A percentile compares a stretch with the other conserved stretches of the same genome.
phyloP scores from a whole-genome alignment of 1,284 basidiomycete genomes.

The Gomphus bonarii region DNA sequence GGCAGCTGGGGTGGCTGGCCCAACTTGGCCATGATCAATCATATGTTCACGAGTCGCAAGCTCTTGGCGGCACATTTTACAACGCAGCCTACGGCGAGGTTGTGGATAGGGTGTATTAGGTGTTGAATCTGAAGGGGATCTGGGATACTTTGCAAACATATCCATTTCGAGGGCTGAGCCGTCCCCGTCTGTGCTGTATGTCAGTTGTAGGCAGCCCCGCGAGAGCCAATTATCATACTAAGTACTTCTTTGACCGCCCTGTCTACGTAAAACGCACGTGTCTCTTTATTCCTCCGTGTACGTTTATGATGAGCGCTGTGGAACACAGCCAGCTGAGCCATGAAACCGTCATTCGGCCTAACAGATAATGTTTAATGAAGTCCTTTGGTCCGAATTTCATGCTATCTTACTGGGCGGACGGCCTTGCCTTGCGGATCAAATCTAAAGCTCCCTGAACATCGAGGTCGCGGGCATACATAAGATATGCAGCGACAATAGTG shows the following conservation, averaged over 20 bases:
- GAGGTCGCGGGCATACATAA: constrained; percentile 68
- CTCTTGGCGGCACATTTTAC: constrained; percentile 88
- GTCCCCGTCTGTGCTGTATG: constrained; percentile 48
- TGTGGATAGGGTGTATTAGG: constrained; percentile 47
- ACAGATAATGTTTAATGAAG: not conserved
- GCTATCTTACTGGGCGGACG: constrained; percentile 55
- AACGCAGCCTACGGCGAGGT: constrained; percentile 59
- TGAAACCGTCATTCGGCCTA: constrained; percentile 75
- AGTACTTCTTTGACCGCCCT: constrained; percentile 63
- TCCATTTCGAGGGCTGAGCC: constrained; percentile 50
- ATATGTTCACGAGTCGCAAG: constrained; percentile 85
- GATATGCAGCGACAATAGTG: constrained; percentile 73
- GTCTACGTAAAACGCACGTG: constrained; percentile 75
- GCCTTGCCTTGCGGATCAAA: constrained; percentile 53
- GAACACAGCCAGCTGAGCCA: constrained; percentile 70
- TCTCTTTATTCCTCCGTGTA: constrained; percentile 56
- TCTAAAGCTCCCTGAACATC: constrained; percentile 58
- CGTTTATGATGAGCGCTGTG: constrained; percentile 62
- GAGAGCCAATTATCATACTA: constrained; percentile 39
- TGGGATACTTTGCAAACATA: constrained; percentile 70
- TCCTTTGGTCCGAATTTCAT: not conserved
- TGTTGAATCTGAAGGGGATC: constrained; percentile 50
- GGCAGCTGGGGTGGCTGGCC: constrained; percentile 45
- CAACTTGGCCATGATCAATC: constrained; percentile 79
- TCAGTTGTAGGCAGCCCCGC: constrained; percentile 1